phyloP scores from a whole-genome alignment of 106 monocot species.

The Dactylorhiza incarnata region DNA sequence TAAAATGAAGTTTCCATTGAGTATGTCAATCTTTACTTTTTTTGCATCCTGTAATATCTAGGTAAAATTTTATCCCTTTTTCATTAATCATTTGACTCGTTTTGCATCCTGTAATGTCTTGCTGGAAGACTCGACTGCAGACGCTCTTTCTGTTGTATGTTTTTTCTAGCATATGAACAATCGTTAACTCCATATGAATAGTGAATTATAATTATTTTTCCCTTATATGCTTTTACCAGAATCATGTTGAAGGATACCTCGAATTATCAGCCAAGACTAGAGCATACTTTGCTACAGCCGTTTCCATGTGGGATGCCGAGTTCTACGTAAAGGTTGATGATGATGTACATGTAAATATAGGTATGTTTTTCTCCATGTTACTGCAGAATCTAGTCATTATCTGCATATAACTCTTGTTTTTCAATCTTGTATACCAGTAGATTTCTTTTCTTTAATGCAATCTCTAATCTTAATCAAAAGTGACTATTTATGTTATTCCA shows the following conservation, averaged over 20 bases:
- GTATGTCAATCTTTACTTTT: no score
- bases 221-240: constrained; percentile 26
- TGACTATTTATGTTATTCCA: no score
- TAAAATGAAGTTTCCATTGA: no score
- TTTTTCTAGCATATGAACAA: neutral
- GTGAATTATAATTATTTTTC: neutral
- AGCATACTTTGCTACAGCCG: constrained; percentile 84
- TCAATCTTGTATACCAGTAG: no score
- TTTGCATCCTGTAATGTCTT: neutral
- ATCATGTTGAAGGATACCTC: constrained; percentile 97
- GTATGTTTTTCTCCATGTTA: constrained; percentile 15
- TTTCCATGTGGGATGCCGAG: constrained; percentile 91
- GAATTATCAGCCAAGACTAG: constrained; percentile 94
- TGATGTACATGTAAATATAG: constrained; percentile 98
- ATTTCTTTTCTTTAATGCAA: no score
- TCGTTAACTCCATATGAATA: neutral
- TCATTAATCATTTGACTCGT: no score
- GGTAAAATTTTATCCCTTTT: no score
- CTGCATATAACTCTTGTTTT: no score
- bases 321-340: constrained; percentile 97
- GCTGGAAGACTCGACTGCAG: neutral
- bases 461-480: no score
- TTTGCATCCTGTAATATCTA: no score
- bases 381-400: neutral
- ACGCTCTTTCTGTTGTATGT: neutral